Base-by-base conservation (phyloP, 2,329 filamentous ascomycete genomes). In the Colletotrichum orbiculare region DNA sequence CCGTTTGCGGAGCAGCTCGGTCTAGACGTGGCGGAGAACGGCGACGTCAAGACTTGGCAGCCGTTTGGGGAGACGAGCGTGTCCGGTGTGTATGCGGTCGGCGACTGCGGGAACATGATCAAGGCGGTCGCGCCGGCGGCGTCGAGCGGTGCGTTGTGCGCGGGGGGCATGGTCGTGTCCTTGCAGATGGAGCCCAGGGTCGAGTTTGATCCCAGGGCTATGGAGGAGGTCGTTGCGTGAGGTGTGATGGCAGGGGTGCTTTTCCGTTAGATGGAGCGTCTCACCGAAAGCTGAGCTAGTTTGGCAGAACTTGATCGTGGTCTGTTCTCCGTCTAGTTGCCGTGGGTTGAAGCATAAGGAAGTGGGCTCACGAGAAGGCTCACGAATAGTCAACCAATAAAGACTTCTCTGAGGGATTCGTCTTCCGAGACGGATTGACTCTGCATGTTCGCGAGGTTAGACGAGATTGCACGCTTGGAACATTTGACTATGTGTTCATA, bases 31-130 rank as follows among this genome's bases (percentile, higher is more conserved):
- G 73, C 74, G 13, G 72, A 75, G 0, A 71, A 71, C 34, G 83
- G 83, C 0, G 80, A 83, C 39, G 76, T 87, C 37, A 76, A 80
- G 57, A 72, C 74, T 0, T 74, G 73, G 17, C 67, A 71, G 2
- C 83, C 83, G 41, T 84, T 86, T 69, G 76, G 81, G 45, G 77
- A 81, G 71, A 85, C 85, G 4, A 83, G 72, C 58, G 78, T 85
- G 0, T 72, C 74, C 2, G 86, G 86, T 0, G 81, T 84, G 3
- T 87, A 84, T 73, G 85, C 84, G 0, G 83, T 77, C 1, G 86
- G 86, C 0, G 86, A 89, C 72, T 81, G 77, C 56, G 74, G 72
- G 10, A 73, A 73, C 9, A 64, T 69, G 62, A 69, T 78, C 53
- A 75, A 70, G 68, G 71, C 70, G 5, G 73, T 72, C 1, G 25